Base-by-base conservation (phyloP, 768 basidiomycete genomes). In the Russula vinacea region DNA sequence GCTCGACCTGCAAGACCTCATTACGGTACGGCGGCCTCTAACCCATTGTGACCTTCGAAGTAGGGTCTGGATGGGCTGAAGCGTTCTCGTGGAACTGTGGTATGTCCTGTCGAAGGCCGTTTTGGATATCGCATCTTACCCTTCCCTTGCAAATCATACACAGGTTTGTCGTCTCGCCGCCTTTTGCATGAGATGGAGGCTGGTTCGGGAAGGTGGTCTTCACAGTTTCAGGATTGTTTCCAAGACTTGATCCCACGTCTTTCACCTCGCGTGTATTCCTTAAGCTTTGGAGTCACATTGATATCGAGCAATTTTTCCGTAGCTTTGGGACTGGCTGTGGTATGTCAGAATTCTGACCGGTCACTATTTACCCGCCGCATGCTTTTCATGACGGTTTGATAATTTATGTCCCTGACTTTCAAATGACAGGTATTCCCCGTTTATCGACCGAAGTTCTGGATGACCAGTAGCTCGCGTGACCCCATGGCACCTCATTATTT, bases 1-100 rank as follows among this genome's bases (percentile, higher is more conserved):
- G 39, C 58, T 59, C 53, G 62, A 58, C 62, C 49, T 29, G 29
- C 11, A 24, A 44, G 51, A 44, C 22, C 37, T 44, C 37, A 59
- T n/a, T 42, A 5, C 24, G 29, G n/a, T 39, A n/a, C 24, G 37
- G 52, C 32, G 40, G 24, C 57, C 51, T 44, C 58, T 60, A 56
- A 61, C 49, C 26, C 53, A 39, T 55, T 45, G 49, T 32, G 52
- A 60, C 37, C 37, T 58, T 47, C 32, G 40, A 55, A 40, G 40
- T 47, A 50, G 14, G 53, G 63, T 33, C 52, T 47, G 44, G 44
- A 45, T 44, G 26, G 58, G 51, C 45, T 29, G 29, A 33, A 24
- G 37, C 4, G 9, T 56, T 57, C 37, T 14, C 51, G 42, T 57
- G 62, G 40, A 44, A 50, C 10, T 56, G 37, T 24, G 35, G 22